These are phyloP conservation scores for Arctium minus DNA, from an alignment of 129 eudicot species.

Conservation along the genomic window DNA sequence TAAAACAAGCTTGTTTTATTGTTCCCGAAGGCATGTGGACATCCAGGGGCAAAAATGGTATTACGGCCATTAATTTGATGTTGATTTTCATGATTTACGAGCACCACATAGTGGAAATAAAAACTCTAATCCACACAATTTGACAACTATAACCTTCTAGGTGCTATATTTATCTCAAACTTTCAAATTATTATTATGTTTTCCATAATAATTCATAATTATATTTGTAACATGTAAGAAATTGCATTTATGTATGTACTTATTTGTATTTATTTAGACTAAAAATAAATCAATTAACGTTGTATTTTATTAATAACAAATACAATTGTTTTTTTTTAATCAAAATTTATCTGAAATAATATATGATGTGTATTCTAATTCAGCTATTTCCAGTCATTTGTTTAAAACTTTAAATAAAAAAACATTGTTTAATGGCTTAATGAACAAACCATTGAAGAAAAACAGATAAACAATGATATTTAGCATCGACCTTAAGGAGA, in stretches of 20 bases:
- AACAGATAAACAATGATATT: too few species aligned
- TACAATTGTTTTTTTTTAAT: not conserved
- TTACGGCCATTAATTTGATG: not conserved
- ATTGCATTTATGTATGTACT: not conserved
- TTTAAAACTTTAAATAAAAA: too few species aligned
- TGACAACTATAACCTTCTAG: slow-evolving; percentile 16
- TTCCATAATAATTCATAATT: not conserved
- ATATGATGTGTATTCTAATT: not conserved
- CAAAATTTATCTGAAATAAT: not conserved
- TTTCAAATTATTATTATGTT: not conserved
- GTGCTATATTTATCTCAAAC: not conserved
- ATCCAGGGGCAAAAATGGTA: slow-evolving; percentile 2
- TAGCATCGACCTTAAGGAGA: too few species aligned
- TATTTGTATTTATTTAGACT: too few species aligned
- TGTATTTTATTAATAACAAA: not conserved
- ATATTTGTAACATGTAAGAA: not conserved
- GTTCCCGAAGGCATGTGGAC: slow-evolving; percentile 1
- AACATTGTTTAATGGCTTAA: too few species aligned
- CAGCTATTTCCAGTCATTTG: not conserved
- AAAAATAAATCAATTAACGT: too few species aligned
- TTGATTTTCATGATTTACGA: not conserved
- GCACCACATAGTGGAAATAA: slow-evolving; percentile 3
- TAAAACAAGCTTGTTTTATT: slow-evolving; percentile 11
- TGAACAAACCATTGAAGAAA: too few species aligned
- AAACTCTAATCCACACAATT: slow-evolving; percentile 1